Conservation (phyloP, 2,329 filamentous ascomycete genomes). For the Cordyceps cateniannulata region DNA sequence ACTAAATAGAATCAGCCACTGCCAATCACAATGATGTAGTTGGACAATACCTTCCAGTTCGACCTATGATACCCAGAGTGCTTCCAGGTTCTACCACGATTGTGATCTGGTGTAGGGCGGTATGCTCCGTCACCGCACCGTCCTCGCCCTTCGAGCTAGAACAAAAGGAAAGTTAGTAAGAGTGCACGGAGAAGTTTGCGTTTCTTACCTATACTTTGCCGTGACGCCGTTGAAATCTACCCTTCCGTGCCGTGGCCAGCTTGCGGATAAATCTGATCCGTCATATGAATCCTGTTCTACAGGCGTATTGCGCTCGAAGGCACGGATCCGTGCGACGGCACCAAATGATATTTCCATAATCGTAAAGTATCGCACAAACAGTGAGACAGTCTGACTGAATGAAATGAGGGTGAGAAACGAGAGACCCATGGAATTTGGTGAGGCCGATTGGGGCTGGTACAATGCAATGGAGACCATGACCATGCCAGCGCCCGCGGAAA, state of each 20-base stretch:
- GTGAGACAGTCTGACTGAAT: slow-evolving; percentile 17
- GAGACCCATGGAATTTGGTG: slow-evolving; percentile 12
- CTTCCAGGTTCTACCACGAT: not conserved
- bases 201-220: slow-evolving; percentile 14
- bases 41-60: not conserved
- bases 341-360: slow-evolving; percentile 18
- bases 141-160: not conserved
- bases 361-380: not conserved
- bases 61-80: not conserved
- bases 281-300: slow-evolving; percentile 6
- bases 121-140: not conserved
- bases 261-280: slow-evolving; percentile 19
- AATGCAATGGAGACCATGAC: slow-evolving; percentile 38
- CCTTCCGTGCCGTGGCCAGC: slow-evolving; percentile 15
- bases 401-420: slow-evolving; percentile 17
- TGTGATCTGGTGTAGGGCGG: not conserved
- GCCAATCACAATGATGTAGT: not conserved
- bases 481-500: slow-evolving; percentile 37
- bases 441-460: slow-evolving; percentile 4
- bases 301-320: slow-evolving; percentile 9
- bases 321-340: slow-evolving; percentile 16
- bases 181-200: slow-evolving; percentile 12
- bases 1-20: not conserved
- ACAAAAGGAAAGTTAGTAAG: not conserved
- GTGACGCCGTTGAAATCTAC: slow-evolving; percentile 15